A percentile compares a stretch with the other conserved stretches of the same genome.
These are phyloP conservation scores for Esteya vermicola DNA, from an alignment of 2,329 filamentous ascomycete species.

Conservation along the genomic window DNA sequence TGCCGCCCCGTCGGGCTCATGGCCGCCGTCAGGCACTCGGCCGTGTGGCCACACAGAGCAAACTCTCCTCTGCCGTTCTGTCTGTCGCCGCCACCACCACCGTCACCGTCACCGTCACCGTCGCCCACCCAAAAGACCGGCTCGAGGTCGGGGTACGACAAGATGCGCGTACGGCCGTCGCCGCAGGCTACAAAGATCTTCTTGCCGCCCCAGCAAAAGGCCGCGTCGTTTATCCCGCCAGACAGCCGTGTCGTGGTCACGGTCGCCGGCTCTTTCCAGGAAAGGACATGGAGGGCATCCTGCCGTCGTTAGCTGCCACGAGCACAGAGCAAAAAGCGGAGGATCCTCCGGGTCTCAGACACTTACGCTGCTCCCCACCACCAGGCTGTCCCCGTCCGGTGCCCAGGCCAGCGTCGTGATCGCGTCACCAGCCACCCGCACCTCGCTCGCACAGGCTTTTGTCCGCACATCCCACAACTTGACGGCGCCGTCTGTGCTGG, in stretches of 20 bases:
- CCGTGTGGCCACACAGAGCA: conserved; percentile 57
- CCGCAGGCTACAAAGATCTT: conserved; percentile 58
- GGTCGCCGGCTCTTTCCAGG: conserved; percentile 40
- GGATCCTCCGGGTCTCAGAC: too few species aligned
- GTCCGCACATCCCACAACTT: conserved; percentile 71
- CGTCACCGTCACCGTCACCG: conserved; percentile 26
- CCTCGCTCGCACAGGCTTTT: conserved; percentile 55
- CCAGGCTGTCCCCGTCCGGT: conserved; percentile 52
- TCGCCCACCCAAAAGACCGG: conserved; percentile 38
- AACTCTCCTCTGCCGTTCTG: conserved; percentile 29
- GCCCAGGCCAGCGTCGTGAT: conserved; percentile 57
- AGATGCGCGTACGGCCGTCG: conserved; percentile 55
- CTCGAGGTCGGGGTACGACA: conserved; percentile 51
- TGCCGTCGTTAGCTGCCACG: conserved; percentile 25
- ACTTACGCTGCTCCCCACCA: conserved; percentile 50
- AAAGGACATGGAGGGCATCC: conserved; percentile 48
- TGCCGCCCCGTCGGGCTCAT: conserved; percentile 58
- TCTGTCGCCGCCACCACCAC: conserved; percentile 6
- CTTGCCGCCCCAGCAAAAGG: conserved; percentile 59
- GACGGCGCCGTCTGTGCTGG: conserved; percentile 59
- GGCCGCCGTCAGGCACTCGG: conserved; percentile 53
- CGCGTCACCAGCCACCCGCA: conserved; percentile 50
- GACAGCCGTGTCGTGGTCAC: conserved; percentile 45
- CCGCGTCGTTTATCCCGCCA: conserved; percentile 55
- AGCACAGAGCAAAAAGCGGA: too few species aligned